Conservation (phyloP, 257 asterid genomes). For the Nicotiana otophora region DNA sequence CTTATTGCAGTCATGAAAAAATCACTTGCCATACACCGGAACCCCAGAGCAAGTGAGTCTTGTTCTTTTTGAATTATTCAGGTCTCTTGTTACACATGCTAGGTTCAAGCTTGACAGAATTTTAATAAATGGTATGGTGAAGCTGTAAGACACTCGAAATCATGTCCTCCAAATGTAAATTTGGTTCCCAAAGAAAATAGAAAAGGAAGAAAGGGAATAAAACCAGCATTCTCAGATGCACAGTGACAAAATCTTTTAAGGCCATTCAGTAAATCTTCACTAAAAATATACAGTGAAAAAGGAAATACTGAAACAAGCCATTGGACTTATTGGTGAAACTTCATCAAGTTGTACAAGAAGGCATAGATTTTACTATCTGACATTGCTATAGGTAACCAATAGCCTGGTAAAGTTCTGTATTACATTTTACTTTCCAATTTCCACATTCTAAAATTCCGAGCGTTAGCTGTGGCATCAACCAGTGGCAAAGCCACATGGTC, state of each 20-base stretch:
- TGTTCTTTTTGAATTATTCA: background rate
- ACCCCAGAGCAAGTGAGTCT: background rate
- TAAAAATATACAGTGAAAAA: background rate
- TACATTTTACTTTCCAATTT: background rate
- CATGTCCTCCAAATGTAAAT: background rate
- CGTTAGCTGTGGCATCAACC: background rate
- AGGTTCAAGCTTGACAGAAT: background rate
- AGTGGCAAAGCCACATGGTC: too few relatives aligned
- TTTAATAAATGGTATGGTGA: background rate
- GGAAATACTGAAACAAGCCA: background rate
- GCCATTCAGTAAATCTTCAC: background rate
- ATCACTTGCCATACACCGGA: background rate
- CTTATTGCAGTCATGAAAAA: background rate
- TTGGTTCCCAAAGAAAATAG: background rate
- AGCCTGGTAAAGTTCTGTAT: background rate
- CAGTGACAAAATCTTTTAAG: background rate
- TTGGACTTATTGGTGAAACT: background rate
- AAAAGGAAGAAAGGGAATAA: background rate
- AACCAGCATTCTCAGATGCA: background rate
- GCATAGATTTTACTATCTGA: background rate
- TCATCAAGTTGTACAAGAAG: background rate
- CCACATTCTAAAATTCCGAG: background rate
- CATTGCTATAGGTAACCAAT: background rate
- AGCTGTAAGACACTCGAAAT: background rate
- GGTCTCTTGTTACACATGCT: background rate